Evolutionary conservation across 257 asterid species (phyloP).

Genomic region (Fraxinus anomala): DNA sequence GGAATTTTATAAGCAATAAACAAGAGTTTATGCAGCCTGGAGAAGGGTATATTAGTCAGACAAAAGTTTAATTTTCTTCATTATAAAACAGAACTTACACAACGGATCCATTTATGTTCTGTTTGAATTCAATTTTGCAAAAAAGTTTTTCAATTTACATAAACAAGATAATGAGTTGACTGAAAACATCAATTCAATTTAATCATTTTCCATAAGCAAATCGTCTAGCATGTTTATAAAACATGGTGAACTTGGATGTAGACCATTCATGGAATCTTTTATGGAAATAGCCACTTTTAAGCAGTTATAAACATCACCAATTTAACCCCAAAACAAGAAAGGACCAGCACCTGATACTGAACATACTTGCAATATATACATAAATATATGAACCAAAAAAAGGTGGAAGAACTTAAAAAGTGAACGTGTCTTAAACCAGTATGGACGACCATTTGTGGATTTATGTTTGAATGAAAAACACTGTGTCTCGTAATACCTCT

Average conservation of each 20-base stretch:
- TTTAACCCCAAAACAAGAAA: not conserved
- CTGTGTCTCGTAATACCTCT: slow-evolving; percentile 57
- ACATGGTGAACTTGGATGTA: not conserved
- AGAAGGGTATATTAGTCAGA: not conserved
- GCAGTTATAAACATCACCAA: not conserved
- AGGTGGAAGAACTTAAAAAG: not conserved
- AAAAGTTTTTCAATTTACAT: not conserved
- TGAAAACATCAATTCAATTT: not conserved
- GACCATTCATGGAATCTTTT: too few species aligned
- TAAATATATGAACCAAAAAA: too few species aligned
- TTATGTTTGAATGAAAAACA: slow-evolving; percentile 10
- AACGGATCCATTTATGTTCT: not conserved
- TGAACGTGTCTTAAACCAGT: not conserved
- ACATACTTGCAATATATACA: not conserved
- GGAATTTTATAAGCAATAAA: not conserved
- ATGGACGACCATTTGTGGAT: not conserved
- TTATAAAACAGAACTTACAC: not conserved
- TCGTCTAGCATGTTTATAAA: not conserved
- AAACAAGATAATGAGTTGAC: not conserved
- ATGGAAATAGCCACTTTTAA: not conserved
- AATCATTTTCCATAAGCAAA: not conserved
- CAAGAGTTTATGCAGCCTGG: not conserved
- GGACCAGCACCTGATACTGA: not conserved
- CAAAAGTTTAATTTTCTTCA: not conserved
- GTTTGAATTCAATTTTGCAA: not conserved